Percentiles rank a stretch among this genome's conserved stretches.
These are phyloP conservation scores for Cardamine chenopodiifolia DNA, from an alignment of 345 rosid genomes.

Conservation along the genomic window DNA sequence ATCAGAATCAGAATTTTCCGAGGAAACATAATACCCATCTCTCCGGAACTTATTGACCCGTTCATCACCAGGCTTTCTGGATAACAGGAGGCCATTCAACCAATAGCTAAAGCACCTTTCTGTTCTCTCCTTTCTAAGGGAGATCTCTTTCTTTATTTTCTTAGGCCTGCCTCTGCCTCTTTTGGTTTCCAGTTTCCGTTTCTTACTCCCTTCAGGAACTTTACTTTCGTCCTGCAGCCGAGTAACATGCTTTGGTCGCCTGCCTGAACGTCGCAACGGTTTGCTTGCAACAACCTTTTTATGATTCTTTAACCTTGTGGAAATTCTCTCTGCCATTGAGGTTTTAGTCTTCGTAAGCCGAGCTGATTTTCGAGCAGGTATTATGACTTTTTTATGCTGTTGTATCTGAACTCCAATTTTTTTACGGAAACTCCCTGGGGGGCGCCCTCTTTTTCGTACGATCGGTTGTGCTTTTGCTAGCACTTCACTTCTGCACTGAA, in stretches of 20 bases:
- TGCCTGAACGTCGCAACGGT: slow-evolving; percentile 85
- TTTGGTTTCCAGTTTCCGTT: slow-evolving; percentile 55
- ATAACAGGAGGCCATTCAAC: slow-evolving; percentile 81
- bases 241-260: slow-evolving; percentile 53
- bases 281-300: slow-evolving; percentile 55
- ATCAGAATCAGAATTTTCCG: slow-evolving; percentile 40
- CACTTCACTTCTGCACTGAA: slow-evolving; percentile 59
- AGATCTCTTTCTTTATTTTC: slow-evolving; percentile 44
- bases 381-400: slow-evolving; percentile 44
- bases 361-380: slow-evolving; percentile 41
- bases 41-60: slow-evolving; percentile 61
- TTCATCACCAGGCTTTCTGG: slow-evolving; percentile 69
- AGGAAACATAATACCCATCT: slow-evolving; percentile 47
- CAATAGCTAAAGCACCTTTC: slow-evolving; percentile 61
- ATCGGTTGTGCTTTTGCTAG: slow-evolving; percentile 39
- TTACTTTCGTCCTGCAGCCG: slow-evolving; percentile 49
- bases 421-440: slow-evolving; percentile 46
- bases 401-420: slow-evolving; percentile 47
- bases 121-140: slow-evolving; percentile 68
- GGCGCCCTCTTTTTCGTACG: slow-evolving; percentile 44
- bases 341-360: slow-evolving; percentile 44
- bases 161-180: slow-evolving; percentile 47
- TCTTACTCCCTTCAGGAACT: slow-evolving; percentile 48
- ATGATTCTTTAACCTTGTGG: slow-evolving; percentile 48
- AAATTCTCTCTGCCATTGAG: slow-evolving; percentile 41